Percentiles rank a stretch among this genome's conserved stretches.
phyloP scores from a whole-genome alignment of 164 flowering plant genomes.

The Liriodendron chinense region DNA sequence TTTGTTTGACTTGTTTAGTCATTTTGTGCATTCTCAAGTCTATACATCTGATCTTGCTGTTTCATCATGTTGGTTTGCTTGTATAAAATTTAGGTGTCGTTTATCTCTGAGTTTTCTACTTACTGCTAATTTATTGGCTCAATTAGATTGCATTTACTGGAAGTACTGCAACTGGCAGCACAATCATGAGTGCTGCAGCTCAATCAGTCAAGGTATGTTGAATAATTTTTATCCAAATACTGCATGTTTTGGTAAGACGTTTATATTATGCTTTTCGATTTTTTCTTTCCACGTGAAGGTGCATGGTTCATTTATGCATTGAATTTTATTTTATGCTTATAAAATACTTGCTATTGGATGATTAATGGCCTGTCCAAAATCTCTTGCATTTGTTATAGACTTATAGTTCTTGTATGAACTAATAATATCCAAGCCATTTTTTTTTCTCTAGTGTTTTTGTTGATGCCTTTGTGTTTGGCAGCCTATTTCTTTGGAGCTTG shows the following conservation, averaged over 20 bases:
- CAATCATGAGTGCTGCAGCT: conserved; percentile 87
- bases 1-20: conserved; percentile 16
- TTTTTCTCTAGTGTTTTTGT: neutral
- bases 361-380: neutral
- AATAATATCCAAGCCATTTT: neutral
- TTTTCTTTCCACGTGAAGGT: neutral
- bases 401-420: neutral
- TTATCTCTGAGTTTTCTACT: neutral
- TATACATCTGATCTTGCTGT: neutral
- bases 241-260: neutral
- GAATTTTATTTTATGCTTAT: neutral
- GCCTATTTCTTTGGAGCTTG: conserved; percentile 97
- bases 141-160: conserved; percentile 95
- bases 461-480: conserved; percentile 27
- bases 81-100: neutral
- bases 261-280: neutral
- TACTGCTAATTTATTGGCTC: neutral
- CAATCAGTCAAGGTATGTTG: conserved; percentile 71
- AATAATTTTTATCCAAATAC: neutral
- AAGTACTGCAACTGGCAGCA: conserved; percentile 84
- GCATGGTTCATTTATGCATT: neutral
- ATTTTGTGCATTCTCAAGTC: conserved; percentile 3
- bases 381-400: neutral
- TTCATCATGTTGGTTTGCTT: conserved; percentile 1
- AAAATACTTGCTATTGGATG: neutral